Percentiles rank a stretch among this genome's conserved stretches.
Conservation (phyloP, 768 basidiomycete genomes). For the Termitomyces sp. region DNA sequence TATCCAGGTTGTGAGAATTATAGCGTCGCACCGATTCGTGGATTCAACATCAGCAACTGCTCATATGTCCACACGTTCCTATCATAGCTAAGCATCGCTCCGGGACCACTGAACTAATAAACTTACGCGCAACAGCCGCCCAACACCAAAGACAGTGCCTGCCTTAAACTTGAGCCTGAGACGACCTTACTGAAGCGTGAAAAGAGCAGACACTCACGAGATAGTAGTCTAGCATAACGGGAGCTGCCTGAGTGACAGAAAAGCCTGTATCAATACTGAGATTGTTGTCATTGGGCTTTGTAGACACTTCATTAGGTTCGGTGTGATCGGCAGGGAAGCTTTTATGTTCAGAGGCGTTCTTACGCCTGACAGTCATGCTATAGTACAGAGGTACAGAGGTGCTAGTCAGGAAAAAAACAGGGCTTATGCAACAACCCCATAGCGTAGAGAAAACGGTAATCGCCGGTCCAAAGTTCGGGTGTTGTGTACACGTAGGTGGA, state of each 20-base stretch:
- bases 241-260: slow-evolving; percentile 25
- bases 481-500: not conserved
- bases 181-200: not conserved
- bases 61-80: slow-evolving; percentile 83
- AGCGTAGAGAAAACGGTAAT: not conserved
- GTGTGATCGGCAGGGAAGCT: not conserved
- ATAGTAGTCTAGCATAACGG: slow-evolving; percentile 36
- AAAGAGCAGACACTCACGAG: slow-evolving; percentile 19
- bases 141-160: slow-evolving; percentile 61
- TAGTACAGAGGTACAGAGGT: not conserved
- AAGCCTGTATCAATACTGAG: slow-evolving; percentile 23
- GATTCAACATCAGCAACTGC: slow-evolving; percentile 64
- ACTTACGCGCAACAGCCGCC: slow-evolving; percentile 84
- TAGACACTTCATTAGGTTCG: not conserved
- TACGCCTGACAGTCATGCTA: slow-evolving; percentile 9
- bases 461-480: not conserved
- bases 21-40: slow-evolving; percentile 54
- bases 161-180: slow-evolving; percentile 8
- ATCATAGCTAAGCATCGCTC: not conserved
- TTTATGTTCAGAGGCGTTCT: slow-evolving; percentile 3
- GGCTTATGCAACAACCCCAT: slow-evolving; percentile 4
- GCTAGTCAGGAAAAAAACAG: not conserved
- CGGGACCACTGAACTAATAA: not conserved
- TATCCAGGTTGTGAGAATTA: not conserved
- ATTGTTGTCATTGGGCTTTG: not conserved